Percentiles rank a stretch among this genome's conserved stretches.
phyloP scores from a whole-genome alignment of 495 filamentous ascomycete genomes.

The Annulohypoxylon stygium region DNA sequence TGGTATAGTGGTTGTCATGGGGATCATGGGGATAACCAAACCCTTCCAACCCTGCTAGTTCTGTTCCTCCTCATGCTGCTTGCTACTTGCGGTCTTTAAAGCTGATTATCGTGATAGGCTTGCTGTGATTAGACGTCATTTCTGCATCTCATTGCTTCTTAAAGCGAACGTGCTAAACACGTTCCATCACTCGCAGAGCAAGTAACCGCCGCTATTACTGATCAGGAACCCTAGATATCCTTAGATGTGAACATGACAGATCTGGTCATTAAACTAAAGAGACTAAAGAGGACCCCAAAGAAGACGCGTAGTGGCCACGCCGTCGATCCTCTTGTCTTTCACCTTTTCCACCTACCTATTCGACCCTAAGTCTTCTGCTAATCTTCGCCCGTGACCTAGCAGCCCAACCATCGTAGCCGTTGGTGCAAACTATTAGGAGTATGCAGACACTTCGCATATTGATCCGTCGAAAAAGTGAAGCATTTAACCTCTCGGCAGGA shows the following conservation, averaged over 20 bases:
- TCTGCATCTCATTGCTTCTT: slow-evolving; percentile 40
- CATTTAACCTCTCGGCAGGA: slow-evolving; percentile 34
- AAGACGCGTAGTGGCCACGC: slow-evolving; percentile 26
- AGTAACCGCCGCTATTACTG: slow-evolving; percentile 31
- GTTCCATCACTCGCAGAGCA: slow-evolving; percentile 7
- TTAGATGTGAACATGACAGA: slow-evolving; percentile 35
- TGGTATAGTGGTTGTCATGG: slow-evolving; percentile 40
- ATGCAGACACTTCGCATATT: slow-evolving; percentile 24
- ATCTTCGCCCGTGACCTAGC: neutral
- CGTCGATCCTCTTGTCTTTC: slow-evolving; percentile 13
- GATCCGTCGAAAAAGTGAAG: slow-evolving; percentile 33
- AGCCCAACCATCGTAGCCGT: neutral
- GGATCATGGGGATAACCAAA: slow-evolving; percentile 46
- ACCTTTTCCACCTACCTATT: neutral
- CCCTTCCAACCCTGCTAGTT: slow-evolving; percentile 24
- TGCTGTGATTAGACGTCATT: slow-evolving; percentile 46
- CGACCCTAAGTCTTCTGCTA: neutral
- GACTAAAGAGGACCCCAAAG: slow-evolving; percentile 28
- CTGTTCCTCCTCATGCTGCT: slow-evolving; percentile 31
- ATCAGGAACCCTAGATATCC: slow-evolving; percentile 39
- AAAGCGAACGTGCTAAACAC: slow-evolving; percentile 19
- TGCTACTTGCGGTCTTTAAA: slow-evolving; percentile 28
- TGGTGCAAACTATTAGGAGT: slow-evolving; percentile 5
- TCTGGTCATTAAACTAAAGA: slow-evolving; percentile 41
- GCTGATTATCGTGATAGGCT: slow-evolving; percentile 49